Evolutionary conservation across 2,329 filamentous ascomycete species (phyloP), one percentile per base, ranked within the genome.

Genomic region (Pyricularia sp.): DNA sequence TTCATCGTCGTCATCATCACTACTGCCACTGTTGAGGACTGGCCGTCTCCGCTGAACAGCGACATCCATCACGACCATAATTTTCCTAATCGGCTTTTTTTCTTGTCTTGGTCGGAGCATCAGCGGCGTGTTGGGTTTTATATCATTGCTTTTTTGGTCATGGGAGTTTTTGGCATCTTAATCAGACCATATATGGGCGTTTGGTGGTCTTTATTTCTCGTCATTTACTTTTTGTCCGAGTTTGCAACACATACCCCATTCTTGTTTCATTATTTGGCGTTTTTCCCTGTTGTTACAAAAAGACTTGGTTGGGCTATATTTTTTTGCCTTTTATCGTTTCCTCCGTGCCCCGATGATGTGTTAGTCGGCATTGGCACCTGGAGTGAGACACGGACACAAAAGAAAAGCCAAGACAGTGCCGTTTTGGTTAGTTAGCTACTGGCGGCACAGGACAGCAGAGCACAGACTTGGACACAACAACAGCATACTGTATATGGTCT

Each of bases 381-480:
- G 59, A 28, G 59, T 63, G 25, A 63, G 59, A 63, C 59, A 63
- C 58, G 58, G 25, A 28, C 42, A 28, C 12, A 20, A 28, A 5
- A 63, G n/a, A 61, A 28, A 61, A 12, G 58, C 25, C 4, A 61
- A 26, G 25, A 28, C 12, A 12, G 14, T 28, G 23, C 11, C 26
- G 1, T 61, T 28, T 28, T 63, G 33, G 9, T 63, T 63, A 28
- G 14, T 28, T 26, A 6, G 58, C 26, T 61, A 63, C 59, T 63
- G 59, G 59, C 25, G 59, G 59, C 59, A 63, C 59, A 63, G 59
- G 9, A 63, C 59, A 63, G 59, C 23, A 63, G 6, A 61, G n/a
- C 25, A 61, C 58, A 61, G 25, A 26, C 59, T 63, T 17, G 74
- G 31, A 68, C 67, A 65, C 73, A 76, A 65, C 72, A 72, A 65